Evolutionary conservation across 371 early-diverging fungal species (phyloP), one percentile per base, ranked within the genome.

Genomic region (Mortierella sp.): DNA sequence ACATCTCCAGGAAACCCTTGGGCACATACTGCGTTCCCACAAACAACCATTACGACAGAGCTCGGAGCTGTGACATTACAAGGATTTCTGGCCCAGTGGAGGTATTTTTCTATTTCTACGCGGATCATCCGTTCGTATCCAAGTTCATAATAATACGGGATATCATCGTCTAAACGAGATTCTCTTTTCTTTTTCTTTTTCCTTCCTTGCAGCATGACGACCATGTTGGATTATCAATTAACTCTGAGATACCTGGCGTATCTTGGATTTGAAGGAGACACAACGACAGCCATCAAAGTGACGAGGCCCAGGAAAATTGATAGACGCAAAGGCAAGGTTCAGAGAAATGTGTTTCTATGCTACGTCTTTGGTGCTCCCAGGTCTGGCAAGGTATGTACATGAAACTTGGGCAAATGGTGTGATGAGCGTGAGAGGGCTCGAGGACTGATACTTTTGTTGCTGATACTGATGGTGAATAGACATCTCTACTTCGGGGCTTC

Each of bases 21-120:
- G 97, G 84, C 86, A 24, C 85, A 87, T 42, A 88, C 89, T 17
- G 93, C 88, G 23, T 95, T 96, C 63, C 96, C 95, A n/a, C 90
- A 95, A 57, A 92, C 96, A 12, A 94, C 95, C 1, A 88, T 96
- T 21, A 95, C 97, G 15, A 94, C 94, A 27, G 93, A 93, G 24
- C 82, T 91, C 4, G 95, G 95, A 4, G 89, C 92, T 6, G 93
- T 98, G 7, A 96, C 98, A 6, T 81, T 97, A 42, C 97, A 97
- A 79, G 97, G 98, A 19, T 98, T 96, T 85, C 80, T 98, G 43
- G 98, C 97, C 23, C 96, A 96, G 72, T 98, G 99, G 99, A 95
- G 93, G 93, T 92, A 76, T 26, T 8, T 19, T n/a, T n/a, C n/a
- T n/a, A n/a, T n/a, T n/a, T n/a, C n/a, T n/a, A n/a, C n/a, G n/a